Conservation (phyloP, 2,329 filamentous ascomycete genomes). For the Cryphonectria nitschkei region DNA sequence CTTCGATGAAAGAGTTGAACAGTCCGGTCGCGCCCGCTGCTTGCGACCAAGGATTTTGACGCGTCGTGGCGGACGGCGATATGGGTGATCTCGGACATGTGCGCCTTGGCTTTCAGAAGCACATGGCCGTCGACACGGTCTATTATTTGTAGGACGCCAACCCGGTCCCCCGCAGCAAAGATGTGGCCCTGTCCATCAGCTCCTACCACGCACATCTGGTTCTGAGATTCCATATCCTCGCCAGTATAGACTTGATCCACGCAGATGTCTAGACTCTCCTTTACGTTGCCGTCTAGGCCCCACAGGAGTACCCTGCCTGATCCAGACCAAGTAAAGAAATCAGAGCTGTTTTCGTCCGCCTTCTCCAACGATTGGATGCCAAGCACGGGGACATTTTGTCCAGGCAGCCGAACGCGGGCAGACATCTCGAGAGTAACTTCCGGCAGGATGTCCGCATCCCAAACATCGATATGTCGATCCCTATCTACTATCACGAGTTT, state of each 20-base stretch:
- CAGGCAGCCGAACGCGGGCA: constrained; percentile 61
- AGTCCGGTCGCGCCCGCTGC: constrained; percentile 86
- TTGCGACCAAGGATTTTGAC: constrained; percentile 71
- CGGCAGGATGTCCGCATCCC: constrained; percentile 51
- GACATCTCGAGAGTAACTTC: constrained; percentile 43
- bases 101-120: constrained; percentile 77
- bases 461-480: constrained; percentile 74
- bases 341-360: constrained; percentile 64
- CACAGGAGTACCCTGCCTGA: constrained; percentile 83
- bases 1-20: constrained; percentile 80
- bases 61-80: constrained; percentile 72
- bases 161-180: constrained; percentile 82
- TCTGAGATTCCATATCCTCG: constrained; percentile 55
- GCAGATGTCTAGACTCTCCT: constrained; percentile 65
- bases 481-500: constrained; percentile 77
- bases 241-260: constrained; percentile 65
- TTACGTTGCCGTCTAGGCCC: constrained; percentile 72
- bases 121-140: constrained; percentile 65
- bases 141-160: constrained; percentile 77
- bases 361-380: constrained; percentile 71
- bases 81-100: constrained; percentile 82
- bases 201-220: constrained; percentile 63
- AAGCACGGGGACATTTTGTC: constrained; percentile 67
- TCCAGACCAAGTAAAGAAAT: constrained; percentile 88
- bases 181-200: constrained; percentile 65